A percentile compares a stretch with the other conserved stretches of the same genome.
phyloP scores from a whole-genome alignment of 768 basidiomycete genomes.

The Amanita brunnescens region DNA sequence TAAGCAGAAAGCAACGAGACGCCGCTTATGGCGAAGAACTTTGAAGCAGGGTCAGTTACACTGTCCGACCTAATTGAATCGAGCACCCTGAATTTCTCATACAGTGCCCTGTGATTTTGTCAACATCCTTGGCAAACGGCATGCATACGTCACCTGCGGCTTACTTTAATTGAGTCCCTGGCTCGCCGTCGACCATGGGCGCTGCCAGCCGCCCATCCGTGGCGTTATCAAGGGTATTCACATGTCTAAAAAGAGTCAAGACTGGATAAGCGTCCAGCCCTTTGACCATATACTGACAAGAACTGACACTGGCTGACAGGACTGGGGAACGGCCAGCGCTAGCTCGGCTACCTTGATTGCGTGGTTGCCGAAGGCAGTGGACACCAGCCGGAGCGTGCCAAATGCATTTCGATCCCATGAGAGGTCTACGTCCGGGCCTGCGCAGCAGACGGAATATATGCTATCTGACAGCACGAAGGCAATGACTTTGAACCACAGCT shows the following conservation, averaged over 20 bases:
- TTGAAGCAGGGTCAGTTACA: background rate
- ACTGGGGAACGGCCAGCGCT: background rate
- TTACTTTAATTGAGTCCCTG: background rate
- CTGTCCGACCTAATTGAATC: background rate
- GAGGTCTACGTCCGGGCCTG: background rate
- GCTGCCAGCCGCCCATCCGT: no score
- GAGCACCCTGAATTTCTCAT: background rate
- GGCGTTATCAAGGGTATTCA: no score
- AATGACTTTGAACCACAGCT: constrained; percentile 2
- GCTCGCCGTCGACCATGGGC: background rate
- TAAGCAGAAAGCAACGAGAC: background rate
- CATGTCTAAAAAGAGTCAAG: background rate
- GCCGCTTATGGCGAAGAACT: background rate
- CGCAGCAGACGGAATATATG: background rate
- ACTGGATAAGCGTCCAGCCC: no score
- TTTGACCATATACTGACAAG: background rate
- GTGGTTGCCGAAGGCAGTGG: background rate
- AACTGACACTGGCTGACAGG: background rate
- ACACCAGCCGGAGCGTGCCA: constrained; percentile 1
- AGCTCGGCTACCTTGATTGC: background rate
- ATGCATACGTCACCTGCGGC: background rate
- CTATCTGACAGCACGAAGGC: constrained; percentile 1
- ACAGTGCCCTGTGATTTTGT: background rate
- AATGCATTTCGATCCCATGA: background rate
- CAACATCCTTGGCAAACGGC: no score